phyloP scores from a whole-genome alignment of 2,329 filamentous ascomycete genomes.

The Aureobasidium lini region DNA sequence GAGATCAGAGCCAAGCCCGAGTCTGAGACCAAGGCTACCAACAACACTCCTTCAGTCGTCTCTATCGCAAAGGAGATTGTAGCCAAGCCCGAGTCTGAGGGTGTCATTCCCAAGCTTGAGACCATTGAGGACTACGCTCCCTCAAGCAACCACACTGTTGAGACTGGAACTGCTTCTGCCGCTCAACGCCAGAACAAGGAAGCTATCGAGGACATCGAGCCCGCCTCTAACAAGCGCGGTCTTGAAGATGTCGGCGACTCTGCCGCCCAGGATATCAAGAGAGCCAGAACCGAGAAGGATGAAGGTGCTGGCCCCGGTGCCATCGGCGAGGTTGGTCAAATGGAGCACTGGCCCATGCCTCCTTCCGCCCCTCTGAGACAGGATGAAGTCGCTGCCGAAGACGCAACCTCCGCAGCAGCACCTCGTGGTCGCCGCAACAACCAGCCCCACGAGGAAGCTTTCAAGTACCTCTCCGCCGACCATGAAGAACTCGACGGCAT shows the following conservation, averaged over 20 bases:
- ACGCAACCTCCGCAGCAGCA: constrained; percentile 16
- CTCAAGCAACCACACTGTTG: constrained; percentile 16
- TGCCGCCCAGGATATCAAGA: constrained; percentile 25
- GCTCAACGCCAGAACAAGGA: constrained; percentile 22
- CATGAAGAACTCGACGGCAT: constrained; percentile 73
- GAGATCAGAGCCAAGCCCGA: constrained; percentile 77
- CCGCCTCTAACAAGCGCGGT: constrained; percentile 31
- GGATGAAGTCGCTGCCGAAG: constrained; percentile 15
- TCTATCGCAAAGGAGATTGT: constrained; percentile 36
- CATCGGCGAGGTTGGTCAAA: constrained; percentile 17
- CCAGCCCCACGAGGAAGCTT: constrained; percentile 72
- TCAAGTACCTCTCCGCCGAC: constrained; percentile 74
- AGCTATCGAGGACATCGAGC: constrained; percentile 2
- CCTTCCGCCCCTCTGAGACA: constrained; percentile 16
- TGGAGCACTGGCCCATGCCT: constrained; percentile 21
- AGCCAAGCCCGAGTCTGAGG: constrained; percentile 25
- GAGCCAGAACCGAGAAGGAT: constrained; percentile 28
- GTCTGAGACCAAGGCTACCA: constrained; percentile 41
- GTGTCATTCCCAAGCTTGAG: constrained; percentile 21
- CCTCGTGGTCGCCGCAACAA: constrained; percentile 25
- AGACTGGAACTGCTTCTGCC: constrained; percentile 19
- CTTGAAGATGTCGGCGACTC: constrained; percentile 31
- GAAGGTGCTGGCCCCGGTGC: constrained; percentile 19
- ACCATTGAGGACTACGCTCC: constrained; percentile 27
- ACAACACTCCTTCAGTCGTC: constrained; percentile 17